Conservation (phyloP, 2,329 filamentous ascomycete species). For the Aspergillus sclerotialis region DNA sequence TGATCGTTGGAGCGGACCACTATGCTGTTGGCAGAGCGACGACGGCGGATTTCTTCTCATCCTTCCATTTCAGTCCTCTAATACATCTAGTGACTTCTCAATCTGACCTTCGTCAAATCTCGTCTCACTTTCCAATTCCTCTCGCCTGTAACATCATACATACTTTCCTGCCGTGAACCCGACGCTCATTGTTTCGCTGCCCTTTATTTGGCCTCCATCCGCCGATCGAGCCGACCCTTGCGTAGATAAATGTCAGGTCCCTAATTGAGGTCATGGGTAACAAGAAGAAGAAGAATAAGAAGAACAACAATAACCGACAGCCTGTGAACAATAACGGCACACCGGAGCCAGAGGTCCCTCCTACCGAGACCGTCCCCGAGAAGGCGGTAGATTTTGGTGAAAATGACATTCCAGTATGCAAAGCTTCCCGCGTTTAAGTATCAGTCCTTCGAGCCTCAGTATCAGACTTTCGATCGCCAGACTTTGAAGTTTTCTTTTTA, state of each 20-base stretch:
- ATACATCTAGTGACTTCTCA: conserved; percentile 21
- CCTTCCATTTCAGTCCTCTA: conserved; percentile 19
- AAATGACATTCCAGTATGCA: conserved; percentile 40
- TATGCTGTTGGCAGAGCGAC: conserved; percentile 20
- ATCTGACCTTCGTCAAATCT: conserved; percentile 14
- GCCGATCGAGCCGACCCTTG: conserved; percentile 8
- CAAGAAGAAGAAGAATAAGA: conserved; percentile 27
- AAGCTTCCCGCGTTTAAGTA: conserved; percentile 36
- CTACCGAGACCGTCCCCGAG: conserved; percentile 16
- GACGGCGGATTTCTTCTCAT: conserved; percentile 18
- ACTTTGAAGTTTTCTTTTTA: conserved; percentile 31
- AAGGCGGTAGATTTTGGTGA: conserved; percentile 23
- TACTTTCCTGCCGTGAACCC: conserved; percentile 16
- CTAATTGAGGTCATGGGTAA: conserved; percentile 33
- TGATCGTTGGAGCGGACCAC: conserved; percentile 19
- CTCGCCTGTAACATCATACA: conserved; percentile 4
- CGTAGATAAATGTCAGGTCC: conserved; percentile 20
- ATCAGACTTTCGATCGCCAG: conserved; percentile 37
- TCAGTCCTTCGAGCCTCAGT: conserved; percentile 35
- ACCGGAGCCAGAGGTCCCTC: conserved; percentile 14
- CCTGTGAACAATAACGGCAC: conserved; percentile 21
- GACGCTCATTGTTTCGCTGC: conserved; percentile 15
- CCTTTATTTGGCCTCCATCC: conserved; percentile 11
- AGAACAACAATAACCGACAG: conserved; percentile 15
- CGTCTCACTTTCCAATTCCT: conserved; percentile 10